Conservation (phyloP, 2,329 filamentous ascomycete species). For the Aphanocladium album region DNA sequence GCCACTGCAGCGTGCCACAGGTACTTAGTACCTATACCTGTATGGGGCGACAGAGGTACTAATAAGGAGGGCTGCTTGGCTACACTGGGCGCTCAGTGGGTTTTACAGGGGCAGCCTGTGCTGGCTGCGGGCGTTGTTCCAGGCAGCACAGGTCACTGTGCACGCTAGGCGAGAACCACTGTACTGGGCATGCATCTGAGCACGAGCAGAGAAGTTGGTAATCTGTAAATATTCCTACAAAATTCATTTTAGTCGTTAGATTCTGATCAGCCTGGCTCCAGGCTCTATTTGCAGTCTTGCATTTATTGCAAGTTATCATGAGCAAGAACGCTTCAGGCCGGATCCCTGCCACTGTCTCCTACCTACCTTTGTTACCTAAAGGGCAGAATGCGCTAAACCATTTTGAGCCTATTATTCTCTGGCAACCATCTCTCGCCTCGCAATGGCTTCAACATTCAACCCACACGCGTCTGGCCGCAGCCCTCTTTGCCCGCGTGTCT, state of each 20-base stretch:
- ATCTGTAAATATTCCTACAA: background rate
- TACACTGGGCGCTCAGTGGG: background rate
- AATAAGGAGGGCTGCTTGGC: background rate
- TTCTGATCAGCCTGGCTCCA: too few species aligned
- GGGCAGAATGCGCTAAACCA: background rate
- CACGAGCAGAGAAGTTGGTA: background rate
- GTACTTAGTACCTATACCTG: background rate
- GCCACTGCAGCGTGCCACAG: background rate
- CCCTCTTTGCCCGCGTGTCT: background rate
- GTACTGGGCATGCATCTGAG: background rate
- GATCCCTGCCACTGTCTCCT: background rate
- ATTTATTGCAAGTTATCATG: background rate
- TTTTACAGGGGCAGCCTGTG: background rate
- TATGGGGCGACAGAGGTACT: background rate
- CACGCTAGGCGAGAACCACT: background rate
- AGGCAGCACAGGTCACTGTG: background rate
- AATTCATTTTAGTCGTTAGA: background rate
- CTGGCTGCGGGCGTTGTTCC: background rate
- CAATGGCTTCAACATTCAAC: constrained; percentile 9
- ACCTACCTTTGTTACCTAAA: too few species aligned
- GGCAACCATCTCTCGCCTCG: background rate
- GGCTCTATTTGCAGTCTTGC: too few species aligned
- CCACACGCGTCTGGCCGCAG: constrained; percentile 6
- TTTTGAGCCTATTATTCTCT: background rate
- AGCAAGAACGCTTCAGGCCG: background rate